phyloP scores from a whole-genome alignment of 2,329 filamentous ascomycete species.

The Teratosphaeria epicoccoides region DNA sequence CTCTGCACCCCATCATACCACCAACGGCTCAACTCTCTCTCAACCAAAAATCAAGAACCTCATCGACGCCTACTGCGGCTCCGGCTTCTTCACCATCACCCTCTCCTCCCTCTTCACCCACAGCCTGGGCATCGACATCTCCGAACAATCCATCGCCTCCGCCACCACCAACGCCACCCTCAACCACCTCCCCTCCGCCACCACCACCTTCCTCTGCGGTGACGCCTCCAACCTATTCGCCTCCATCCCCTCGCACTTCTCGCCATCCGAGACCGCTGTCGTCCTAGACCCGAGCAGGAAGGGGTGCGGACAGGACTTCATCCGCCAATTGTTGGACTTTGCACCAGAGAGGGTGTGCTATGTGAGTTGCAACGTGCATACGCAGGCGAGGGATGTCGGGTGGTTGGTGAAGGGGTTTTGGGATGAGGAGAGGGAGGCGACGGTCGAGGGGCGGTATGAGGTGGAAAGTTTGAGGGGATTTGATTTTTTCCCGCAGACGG shows the following conservation, averaged over 20 bases:
- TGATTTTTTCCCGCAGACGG: conserved; percentile 90
- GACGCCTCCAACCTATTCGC: conserved; percentile 78
- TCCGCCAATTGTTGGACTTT: conserved; percentile 68
- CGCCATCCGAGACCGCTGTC: conserved; percentile 75
- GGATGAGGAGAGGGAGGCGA: conserved; percentile 22
- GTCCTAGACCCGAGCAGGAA: conserved; percentile 95
- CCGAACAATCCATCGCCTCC: conserved; percentile 63
- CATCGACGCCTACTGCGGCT: conserved; percentile 95
- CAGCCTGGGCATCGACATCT: conserved; percentile 84
- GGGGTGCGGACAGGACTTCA: conserved; percentile 78
- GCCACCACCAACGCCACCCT: conserved; percentile 67
- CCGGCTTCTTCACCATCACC: conserved; percentile 92
- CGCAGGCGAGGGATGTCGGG: conserved; percentile 86
- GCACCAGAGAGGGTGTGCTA: conserved; percentile 76
- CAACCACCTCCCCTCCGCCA: conserved; percentile 57
- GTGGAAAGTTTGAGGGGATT: conserved; percentile 89
- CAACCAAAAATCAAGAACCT: conserved; percentile 60
- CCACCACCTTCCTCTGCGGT: conserved; percentile 77
- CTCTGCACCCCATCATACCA: conserved; percentile 31
- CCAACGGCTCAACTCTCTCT: conserved; percentile 11
- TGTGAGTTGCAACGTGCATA: conserved; percentile 96
- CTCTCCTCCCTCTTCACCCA: conserved; percentile 70
- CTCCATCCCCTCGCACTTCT: conserved; percentile 51
- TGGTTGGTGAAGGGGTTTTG: conserved; percentile 64
- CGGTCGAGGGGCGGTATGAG: conserved; percentile 48